Conservation (phyloP, 345 rosid species). For the Eucalyptus brandiana region DNA sequence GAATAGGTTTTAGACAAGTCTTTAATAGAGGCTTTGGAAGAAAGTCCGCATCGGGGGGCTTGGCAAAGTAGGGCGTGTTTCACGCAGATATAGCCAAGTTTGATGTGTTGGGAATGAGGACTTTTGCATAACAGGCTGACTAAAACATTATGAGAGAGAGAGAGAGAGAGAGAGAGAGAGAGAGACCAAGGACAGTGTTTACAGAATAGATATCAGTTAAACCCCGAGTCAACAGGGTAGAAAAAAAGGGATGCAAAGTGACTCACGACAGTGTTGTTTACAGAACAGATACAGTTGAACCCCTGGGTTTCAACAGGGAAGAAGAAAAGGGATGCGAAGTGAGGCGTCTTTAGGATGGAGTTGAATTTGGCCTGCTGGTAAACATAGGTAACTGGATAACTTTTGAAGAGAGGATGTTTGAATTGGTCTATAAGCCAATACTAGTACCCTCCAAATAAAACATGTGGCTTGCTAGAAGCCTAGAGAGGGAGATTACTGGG, state of each 20-base stretch:
- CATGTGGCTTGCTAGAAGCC: neutral
- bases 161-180: neutral
- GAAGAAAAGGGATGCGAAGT: neutral
- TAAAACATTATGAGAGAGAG: neutral
- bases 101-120: neutral
- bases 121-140: neutral
- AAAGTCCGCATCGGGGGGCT: neutral
- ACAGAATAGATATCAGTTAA: neutral
- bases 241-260: neutral
- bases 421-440: neutral
- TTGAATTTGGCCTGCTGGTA: neutral
- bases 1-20: neutral
- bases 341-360: neutral
- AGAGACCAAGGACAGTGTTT: neutral
- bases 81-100: neutral
- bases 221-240: neutral
- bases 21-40: neutral
- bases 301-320: neutral
- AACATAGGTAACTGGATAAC: neutral
- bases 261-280: neutral
- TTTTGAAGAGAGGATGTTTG: neutral
- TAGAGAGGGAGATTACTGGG: neutral
- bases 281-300: neutral
- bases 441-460: neutral
- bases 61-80: neutral